phyloP scores from a whole-genome alignment of 805 yeast genomes.

The Pichia membranifaciens region DNA sequence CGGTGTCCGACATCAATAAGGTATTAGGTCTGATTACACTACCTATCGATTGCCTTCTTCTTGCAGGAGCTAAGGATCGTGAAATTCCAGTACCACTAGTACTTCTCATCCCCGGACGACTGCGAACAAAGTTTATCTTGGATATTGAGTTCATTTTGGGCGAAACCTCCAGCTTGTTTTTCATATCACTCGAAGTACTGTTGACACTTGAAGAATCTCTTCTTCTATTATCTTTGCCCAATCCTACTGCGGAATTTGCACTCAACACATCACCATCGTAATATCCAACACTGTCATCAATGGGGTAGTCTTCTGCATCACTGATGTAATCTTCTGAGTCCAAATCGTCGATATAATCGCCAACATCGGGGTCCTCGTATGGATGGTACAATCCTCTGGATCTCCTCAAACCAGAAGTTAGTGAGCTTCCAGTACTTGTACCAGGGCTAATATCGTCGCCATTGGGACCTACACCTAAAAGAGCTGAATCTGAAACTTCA shows the following conservation, averaged over 20 bases:
- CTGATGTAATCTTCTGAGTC: constrained; percentile 27
- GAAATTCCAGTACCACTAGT: background rate
- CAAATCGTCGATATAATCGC: constrained; percentile 15
- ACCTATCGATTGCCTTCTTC: background rate
- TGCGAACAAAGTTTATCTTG: constrained; percentile 17
- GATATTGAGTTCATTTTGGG: constrained; percentile 14
- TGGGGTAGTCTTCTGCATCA: constrained; percentile 22
- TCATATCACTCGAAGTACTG: background rate
- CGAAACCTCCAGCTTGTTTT: background rate
- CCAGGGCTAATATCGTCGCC: background rate
- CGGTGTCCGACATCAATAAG: background rate
- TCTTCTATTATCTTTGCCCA: background rate
- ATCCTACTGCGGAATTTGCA: background rate
- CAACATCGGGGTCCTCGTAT: constrained; percentile 9
- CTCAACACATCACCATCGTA: constrained; percentile 5
- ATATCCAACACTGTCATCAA: constrained; percentile 17
- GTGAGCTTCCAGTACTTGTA: background rate
- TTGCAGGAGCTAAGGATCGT: background rate
- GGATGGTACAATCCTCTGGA: constrained; percentile 6
- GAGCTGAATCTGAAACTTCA: background rate
- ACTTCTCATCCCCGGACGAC: constrained; percentile 1
- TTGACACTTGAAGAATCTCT: background rate
- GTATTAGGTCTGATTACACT: background rate
- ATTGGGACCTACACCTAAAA: background rate
- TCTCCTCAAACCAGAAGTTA: background rate